Percentiles rank a stretch among this genome's conserved stretches.
phyloP scores from a whole-genome alignment of 306 rosid species.

The Carpinus viminea region DNA sequence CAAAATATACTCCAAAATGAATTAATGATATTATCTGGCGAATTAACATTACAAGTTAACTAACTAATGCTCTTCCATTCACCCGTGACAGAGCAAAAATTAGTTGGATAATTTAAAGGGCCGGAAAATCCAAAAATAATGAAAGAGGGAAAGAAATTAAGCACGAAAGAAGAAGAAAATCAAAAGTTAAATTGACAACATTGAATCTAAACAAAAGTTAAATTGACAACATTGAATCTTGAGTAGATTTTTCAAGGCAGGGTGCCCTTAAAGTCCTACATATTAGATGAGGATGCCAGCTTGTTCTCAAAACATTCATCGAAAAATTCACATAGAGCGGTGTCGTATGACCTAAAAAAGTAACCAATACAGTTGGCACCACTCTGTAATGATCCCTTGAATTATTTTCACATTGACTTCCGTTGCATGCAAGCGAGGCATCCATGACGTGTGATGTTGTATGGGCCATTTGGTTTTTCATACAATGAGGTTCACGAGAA shows the following conservation, averaged over 20 bases:
- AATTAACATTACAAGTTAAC: background rate
- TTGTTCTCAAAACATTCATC: slow-evolving; percentile 17
- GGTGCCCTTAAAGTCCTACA: background rate
- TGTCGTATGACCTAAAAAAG: background rate
- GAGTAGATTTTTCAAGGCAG: background rate
- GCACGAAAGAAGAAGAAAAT: background rate
- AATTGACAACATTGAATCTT: background rate
- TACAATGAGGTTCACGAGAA: too few relatives aligned
- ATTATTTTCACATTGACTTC: too few relatives aligned
- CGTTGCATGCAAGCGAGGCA: too few relatives aligned
- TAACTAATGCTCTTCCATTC: background rate
- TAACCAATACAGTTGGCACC: too few relatives aligned
- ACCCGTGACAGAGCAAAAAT: background rate
- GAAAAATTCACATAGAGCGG: background rate
- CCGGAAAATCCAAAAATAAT: background rate
- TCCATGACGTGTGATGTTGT: too few relatives aligned
- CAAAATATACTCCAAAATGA: background rate
- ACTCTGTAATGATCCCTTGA: too few relatives aligned
- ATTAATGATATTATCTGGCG: background rate
- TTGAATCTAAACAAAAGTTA: background rate
- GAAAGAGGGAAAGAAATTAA: background rate
- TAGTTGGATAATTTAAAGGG: background rate
- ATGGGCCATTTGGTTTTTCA: too few relatives aligned
- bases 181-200: background rate
- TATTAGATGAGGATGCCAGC: slow-evolving; percentile 30